phyloP scores from a whole-genome alignment of 768 basidiomycete species.

The Tricholoma sp. region DNA sequence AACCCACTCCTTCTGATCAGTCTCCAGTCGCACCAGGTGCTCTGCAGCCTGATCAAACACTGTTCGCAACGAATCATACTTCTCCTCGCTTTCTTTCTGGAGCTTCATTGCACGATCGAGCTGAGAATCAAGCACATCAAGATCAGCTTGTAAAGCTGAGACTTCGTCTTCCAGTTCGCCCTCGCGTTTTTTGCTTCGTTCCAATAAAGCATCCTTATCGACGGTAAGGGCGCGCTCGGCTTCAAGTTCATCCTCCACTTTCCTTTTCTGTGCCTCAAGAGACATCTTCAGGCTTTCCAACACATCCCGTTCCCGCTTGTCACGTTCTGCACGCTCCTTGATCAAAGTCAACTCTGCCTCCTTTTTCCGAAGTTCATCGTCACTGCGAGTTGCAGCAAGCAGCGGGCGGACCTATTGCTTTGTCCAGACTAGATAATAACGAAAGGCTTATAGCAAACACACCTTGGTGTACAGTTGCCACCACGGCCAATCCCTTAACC shows the following conservation, averaged over 20 bases:
- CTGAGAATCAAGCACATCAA: slow-evolving; percentile 82
- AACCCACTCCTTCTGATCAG: slow-evolving; percentile 65
- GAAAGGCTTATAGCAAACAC: slow-evolving; percentile 6
- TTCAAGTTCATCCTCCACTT: slow-evolving; percentile 75
- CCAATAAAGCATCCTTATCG: slow-evolving; percentile 81
- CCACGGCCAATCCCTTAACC: slow-evolving; percentile 96
- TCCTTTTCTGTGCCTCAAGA: slow-evolving; percentile 78
- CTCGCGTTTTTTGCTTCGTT: slow-evolving; percentile 83
- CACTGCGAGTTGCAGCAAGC: slow-evolving; percentile 86
- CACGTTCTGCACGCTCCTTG: slow-evolving; percentile 83
- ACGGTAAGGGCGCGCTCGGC: slow-evolving; percentile 73
- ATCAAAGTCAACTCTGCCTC: slow-evolving; percentile 76
- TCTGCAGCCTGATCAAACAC: slow-evolving; percentile 84
- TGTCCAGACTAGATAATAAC: not conserved
- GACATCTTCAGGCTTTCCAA: slow-evolving; percentile 78
- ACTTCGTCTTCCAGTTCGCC: slow-evolving; percentile 84
- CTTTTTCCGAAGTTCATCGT: slow-evolving; percentile 87
- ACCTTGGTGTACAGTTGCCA: slow-evolving; percentile 98
- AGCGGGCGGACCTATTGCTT: slow-evolving; percentile 74
- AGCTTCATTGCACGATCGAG: slow-evolving; percentile 72
- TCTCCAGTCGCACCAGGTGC: slow-evolving; percentile 78
- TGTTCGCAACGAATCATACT: slow-evolving; percentile 60
- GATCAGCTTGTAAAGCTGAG: slow-evolving; percentile 69
- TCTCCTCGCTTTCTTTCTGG: slow-evolving; percentile 78
- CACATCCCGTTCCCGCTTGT: slow-evolving; percentile 73